Base-by-base conservation (phyloP, 768 basidiomycete genomes). In the Calocybe cyanea region DNA sequence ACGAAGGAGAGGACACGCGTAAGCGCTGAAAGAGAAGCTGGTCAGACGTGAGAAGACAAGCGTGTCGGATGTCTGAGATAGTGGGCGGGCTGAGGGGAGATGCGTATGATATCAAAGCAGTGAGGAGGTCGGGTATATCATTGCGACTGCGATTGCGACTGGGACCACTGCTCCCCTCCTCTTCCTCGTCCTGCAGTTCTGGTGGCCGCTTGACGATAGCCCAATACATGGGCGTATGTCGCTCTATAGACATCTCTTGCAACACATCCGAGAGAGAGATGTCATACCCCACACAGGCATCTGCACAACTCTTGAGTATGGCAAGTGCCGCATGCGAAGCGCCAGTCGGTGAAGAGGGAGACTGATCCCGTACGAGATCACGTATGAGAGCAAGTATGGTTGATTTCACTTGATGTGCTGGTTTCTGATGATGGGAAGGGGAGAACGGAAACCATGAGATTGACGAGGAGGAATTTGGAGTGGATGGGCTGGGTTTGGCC, bases 211-310 rank as follows among this genome's bases (percentile, higher is more conserved):
- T 85, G 18, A 87, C 63, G 51, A 87, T 78, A 0, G 79, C 80
- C 87, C 87, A 88, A 57, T 87, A 87, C 2, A 88, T 52, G 0
- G 83, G 80, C 0, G 80, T 79, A 54, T 81, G 83, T 0, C 67
- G 69, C 53, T 87, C 86, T 30, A 87, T 78, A 7, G 68, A 78
- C 21, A 63, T 72, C 36, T 85, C 79, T 55, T 86, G 85, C 0
- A 88, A 64, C 7, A 88, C 54, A 0, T 66, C 48, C 0, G 80
- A 70, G 30, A 87, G 65, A 3, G 75, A 71, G 1, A 87, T 51
- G 14, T 62, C 63, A 30, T 80, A 69, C 0, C 70, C 57, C 7
- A 58, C 54, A 53, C 85, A 87, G 0, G 81, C 81, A 9, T 79
- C 78, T 2, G 75, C 71, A 53, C 86, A 88, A 56, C 78, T 80